phyloP scores from a whole-genome alignment of 2,329 filamentous ascomycete species.

The Zasmidium angulare region DNA sequence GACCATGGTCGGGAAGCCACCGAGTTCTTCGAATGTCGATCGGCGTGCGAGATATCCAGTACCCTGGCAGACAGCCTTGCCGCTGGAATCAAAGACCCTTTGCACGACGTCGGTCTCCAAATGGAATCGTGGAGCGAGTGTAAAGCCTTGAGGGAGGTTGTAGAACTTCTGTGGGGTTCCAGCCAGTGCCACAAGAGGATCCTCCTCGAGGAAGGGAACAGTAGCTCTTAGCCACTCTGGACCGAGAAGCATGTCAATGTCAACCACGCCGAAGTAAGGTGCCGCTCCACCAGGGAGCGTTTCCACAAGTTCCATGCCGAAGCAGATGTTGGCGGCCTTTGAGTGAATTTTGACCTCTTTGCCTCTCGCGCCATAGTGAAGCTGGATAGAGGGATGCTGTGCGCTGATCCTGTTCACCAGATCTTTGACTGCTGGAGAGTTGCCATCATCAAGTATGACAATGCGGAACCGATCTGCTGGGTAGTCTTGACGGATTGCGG shows the following conservation, averaged over 20 bases:
- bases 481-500: constrained; percentile 20
- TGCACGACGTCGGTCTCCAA: constrained; percentile 18
- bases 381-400: constrained; percentile 10
- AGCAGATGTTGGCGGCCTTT: constrained; percentile 20
- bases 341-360: constrained; percentile 20
- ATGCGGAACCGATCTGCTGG: constrained; percentile 15
- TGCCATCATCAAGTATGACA: constrained; percentile 19
- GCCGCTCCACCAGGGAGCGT: constrained; percentile 22
- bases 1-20: constrained; percentile 20
- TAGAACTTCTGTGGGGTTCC: constrained; percentile 21
- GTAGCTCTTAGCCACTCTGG: constrained; percentile 14
- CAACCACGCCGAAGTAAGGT: constrained; percentile 20
- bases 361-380: constrained; percentile 16
- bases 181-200: constrained; percentile 14
- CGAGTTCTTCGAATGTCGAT: constrained; percentile 14
- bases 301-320: constrained; percentile 20
- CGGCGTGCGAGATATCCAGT: constrained; percentile 17
- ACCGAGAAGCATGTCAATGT: constrained; percentile 19
- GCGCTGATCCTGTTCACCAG: constrained; percentile 8
- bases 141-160: constrained; percentile 19
- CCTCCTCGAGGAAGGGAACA: constrained; percentile 18
- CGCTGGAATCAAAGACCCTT: constrained; percentile 16
- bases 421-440: constrained; percentile 9
- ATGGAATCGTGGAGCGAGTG: constrained; percentile 17
- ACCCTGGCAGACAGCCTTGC: constrained; percentile 20